Evolutionary conservation across 2,329 filamentous ascomycete species (phyloP).

Genomic region (Geosmithia putterillii): DNA sequence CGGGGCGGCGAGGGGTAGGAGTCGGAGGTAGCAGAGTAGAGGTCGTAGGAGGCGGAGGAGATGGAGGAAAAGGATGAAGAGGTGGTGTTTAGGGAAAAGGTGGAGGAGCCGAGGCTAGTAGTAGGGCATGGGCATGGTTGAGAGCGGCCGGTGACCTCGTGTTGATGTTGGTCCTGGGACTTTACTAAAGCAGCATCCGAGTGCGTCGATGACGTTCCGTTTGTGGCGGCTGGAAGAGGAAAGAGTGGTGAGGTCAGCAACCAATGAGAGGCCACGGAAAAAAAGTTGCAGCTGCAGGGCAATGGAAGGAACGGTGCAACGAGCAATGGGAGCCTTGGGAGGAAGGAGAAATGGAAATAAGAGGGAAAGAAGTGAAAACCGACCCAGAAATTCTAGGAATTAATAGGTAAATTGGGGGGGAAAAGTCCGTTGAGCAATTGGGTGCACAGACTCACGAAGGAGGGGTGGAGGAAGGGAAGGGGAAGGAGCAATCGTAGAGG

Average conservation of each 20-base stretch:
- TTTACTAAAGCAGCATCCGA: neutral
- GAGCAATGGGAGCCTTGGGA: neutral
- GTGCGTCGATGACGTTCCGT: neutral
- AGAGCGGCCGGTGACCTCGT: neutral
- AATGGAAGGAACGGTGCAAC: neutral
- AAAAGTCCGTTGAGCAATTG: neutral
- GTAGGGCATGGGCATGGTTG: neutral
- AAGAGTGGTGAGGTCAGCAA: neutral
- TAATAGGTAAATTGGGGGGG: neutral
- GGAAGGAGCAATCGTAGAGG: neutral
- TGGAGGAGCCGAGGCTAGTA: neutral
- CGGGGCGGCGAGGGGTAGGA: slow-evolving; percentile 27
- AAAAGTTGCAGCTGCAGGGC: neutral
- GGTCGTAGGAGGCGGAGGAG: slow-evolving; percentile 14
- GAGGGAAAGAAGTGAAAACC: neutral
- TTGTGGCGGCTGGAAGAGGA: neutral
- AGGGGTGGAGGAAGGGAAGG: neutral
- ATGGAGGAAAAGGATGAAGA: neutral
- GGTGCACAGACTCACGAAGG: neutral
- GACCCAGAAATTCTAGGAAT: too few species aligned
- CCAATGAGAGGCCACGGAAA: neutral
- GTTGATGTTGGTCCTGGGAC: neutral
- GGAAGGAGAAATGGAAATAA: neutral
- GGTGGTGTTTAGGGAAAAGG: neutral
- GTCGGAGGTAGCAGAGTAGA: neutral